phyloP scores from a whole-genome alignment of 345 rosid genomes.

The Noccaea caerulescens region DNA sequence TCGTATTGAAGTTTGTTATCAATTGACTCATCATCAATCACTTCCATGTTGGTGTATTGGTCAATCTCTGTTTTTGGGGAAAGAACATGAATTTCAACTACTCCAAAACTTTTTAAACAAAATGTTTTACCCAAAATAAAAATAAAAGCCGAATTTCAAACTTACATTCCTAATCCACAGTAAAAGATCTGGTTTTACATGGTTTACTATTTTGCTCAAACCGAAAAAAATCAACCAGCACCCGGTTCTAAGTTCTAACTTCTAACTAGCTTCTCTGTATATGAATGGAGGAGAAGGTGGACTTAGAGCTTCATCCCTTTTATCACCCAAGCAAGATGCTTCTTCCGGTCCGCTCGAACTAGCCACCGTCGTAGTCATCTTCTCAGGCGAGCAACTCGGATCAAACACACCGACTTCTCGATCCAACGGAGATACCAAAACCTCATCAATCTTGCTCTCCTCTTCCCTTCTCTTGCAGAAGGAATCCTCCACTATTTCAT shows the following conservation, averaged over 20 bases:
- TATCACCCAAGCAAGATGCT: constrained; percentile 39
- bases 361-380: constrained; percentile 28
- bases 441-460: constrained; percentile 23
- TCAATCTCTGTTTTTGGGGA: no score
- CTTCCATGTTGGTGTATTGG: no score
- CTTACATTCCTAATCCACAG: background rate
- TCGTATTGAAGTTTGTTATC: no score
- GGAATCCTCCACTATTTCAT: constrained; percentile 68
- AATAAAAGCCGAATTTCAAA: background rate
- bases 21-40: no score
- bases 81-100: no score
- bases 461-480: constrained; percentile 44
- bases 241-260: background rate
- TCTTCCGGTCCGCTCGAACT: constrained; percentile 43
- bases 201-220: background rate
- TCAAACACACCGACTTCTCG: constrained; percentile 45
- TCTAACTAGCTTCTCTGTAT: constrained; percentile 53
- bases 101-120: no score
- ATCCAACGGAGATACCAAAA: constrained; percentile 50
- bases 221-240: background rate
- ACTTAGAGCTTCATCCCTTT: constrained; percentile 57
- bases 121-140: background rate
- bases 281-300: constrained; percentile 70
- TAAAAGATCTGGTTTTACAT: background rate
- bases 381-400: constrained; percentile 39